phyloP scores from a whole-genome alignment of 2,329 filamentous ascomycete genomes.

The Ambrosiella xylebori region DNA sequence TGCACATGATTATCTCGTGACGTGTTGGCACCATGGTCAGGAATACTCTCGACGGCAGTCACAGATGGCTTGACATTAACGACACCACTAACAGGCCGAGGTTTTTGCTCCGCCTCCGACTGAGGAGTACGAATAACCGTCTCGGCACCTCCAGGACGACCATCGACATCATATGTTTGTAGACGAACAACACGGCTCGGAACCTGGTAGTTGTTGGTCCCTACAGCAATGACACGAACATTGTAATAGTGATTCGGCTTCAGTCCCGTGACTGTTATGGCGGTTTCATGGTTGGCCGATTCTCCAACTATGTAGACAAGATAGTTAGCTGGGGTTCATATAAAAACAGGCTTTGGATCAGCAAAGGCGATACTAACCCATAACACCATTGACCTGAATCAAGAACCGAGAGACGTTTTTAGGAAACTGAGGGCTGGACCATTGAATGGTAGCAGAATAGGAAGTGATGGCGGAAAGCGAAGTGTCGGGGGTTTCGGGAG shows the following conservation, averaged over 20 bases:
- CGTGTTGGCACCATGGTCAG: slow-evolving; percentile 9
- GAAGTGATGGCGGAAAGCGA: slow-evolving; percentile 78
- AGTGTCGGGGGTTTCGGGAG: slow-evolving; percentile 75
- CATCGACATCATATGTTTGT: slow-evolving; percentile 53
- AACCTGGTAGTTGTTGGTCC: slow-evolving; percentile 80
- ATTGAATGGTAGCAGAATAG: slow-evolving; percentile 77
- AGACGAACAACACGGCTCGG: slow-evolving; percentile 73
- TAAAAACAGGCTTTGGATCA: no score
- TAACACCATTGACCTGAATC: slow-evolving; percentile 84
- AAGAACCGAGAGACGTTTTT: slow-evolving; percentile 68
- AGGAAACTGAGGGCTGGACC: slow-evolving; percentile 55
- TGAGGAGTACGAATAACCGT: slow-evolving; percentile 40
- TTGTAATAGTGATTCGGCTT: slow-evolving; percentile 83
- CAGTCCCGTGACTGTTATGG: slow-evolving; percentile 66
- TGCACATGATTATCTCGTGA: slow-evolving; percentile 12
- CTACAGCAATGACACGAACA: slow-evolving; percentile 80
- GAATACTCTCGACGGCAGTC: slow-evolving; percentile 42
- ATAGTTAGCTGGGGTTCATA: not conserved
- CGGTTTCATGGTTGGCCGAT: slow-evolving; percentile 58
- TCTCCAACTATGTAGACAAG: slow-evolving; percentile 49
- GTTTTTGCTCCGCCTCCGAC: slow-evolving; percentile 32
- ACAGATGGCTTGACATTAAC: slow-evolving; percentile 30
- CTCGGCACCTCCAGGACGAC: slow-evolving; percentile 41
- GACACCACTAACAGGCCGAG: slow-evolving; percentile 24
- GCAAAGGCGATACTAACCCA: slow-evolving; percentile 39